Percentiles rank a stretch among this genome's conserved stretches.
These are phyloP conservation scores for Conoideocrella luteorostrata DNA, from an alignment of 2,329 filamentous ascomycete genomes.

Conservation along the genomic window DNA sequence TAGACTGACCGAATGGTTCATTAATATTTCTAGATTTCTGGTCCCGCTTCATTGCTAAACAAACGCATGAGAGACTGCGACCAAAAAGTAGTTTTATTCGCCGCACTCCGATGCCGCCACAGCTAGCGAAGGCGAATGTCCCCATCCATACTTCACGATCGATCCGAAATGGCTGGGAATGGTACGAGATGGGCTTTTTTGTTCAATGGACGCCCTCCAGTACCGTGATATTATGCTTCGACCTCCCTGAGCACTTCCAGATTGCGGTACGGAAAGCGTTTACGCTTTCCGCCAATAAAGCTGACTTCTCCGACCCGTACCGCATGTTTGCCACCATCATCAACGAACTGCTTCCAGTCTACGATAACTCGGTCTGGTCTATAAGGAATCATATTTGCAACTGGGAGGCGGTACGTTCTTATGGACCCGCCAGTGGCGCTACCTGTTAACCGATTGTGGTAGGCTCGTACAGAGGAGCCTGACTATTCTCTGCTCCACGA, in stretches of 20 bases:
- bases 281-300: background rate
- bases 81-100: constrained; percentile 2
- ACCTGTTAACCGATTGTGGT: background rate
- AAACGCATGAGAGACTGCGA: background rate
- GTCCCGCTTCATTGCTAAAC: constrained; percentile 8
- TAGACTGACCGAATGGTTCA: background rate
- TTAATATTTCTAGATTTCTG: constrained; percentile 3
- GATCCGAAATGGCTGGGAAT: constrained; percentile 5
- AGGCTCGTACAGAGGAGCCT: constrained; percentile 2
- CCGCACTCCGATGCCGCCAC: background rate
- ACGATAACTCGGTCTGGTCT: constrained; percentile 8
- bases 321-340: background rate
- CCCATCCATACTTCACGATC: constrained; percentile 3
- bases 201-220: constrained; percentile 1
- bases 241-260: background rate
- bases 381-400: constrained; percentile 6
- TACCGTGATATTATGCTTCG: constrained; percentile 5
- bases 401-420: constrained; percentile 5
- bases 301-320: constrained; percentile 4
- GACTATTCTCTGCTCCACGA: constrained; percentile 8
- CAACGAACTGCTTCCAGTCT: background rate
- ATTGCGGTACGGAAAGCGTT: background rate
- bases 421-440: too few species aligned
- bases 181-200: constrained; percentile 9
- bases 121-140: background rate